Conservation (phyloP, 345 rosid species). For the Hibiscus syriacus region DNA sequence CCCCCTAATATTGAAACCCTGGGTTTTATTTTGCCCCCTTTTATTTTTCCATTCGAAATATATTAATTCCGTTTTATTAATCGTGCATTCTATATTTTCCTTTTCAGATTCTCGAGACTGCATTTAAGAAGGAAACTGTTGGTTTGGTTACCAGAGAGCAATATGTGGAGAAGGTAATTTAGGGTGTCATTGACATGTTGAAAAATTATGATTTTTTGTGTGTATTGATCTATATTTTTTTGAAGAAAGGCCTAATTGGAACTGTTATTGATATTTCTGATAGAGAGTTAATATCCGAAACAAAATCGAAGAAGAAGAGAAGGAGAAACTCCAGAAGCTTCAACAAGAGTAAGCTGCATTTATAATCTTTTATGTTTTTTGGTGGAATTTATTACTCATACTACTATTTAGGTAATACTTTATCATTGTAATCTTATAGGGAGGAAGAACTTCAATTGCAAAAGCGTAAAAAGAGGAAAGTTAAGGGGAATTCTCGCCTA, state of each 20-base stretch:
- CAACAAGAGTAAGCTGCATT: conserved; percentile 65
- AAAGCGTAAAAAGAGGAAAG: conserved; percentile 88
- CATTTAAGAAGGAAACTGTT: conserved; percentile 98
- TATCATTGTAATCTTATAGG: conserved; percentile 27
- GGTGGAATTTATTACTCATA: background rate
- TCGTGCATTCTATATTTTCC: background rate
- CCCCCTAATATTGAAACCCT: background rate
- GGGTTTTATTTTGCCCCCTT: conserved; percentile 11
- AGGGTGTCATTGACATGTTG: no score
- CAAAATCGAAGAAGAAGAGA: conserved; percentile 94
- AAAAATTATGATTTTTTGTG: no score
- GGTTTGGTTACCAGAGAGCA: conserved; percentile 96
- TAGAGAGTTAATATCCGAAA: conserved; percentile 92
- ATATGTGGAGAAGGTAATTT: conserved; percentile 91
- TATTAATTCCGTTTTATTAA: no score
- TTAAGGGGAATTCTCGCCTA: conserved; percentile 56
- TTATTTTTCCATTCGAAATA: background rate
- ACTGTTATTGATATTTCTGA: background rate
- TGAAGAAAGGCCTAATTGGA: background rate
- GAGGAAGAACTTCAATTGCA: conserved; percentile 86
- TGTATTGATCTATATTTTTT: no score
- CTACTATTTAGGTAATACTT: background rate
- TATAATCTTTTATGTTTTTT: background rate
- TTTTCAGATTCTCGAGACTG: conserved; percentile 86
- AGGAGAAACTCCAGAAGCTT: conserved; percentile 90